A percentile compares a stretch with the other conserved stretches of the same genome.
phyloP scores from a whole-genome alignment of 2,329 filamentous ascomycete genomes.

The Fusarium metavorans region DNA sequence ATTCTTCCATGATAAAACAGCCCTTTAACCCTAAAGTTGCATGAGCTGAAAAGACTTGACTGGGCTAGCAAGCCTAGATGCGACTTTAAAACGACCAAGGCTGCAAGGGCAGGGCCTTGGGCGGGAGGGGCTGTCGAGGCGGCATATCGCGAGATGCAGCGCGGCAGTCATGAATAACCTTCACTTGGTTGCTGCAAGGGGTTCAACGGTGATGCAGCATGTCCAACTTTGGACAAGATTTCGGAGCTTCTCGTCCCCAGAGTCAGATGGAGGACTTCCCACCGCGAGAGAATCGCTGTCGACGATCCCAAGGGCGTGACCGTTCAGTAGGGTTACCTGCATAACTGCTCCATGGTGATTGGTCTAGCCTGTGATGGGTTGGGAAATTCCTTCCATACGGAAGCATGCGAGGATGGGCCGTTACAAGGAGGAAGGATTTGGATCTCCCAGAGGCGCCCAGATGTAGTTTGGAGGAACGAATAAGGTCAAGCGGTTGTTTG shows the following conservation, averaged over 20 bases:
- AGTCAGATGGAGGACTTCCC: neutral
- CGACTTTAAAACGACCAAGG: slow-evolving; percentile 32
- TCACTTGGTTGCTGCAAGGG: neutral
- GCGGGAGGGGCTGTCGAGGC: neutral
- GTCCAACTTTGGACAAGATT: neutral
- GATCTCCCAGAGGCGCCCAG: neutral
- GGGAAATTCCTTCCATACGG: neutral
- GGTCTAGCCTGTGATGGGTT: neutral
- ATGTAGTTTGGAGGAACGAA: neutral
- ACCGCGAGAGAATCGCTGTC: neutral
- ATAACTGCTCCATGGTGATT: neutral
- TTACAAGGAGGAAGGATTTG: slow-evolving; percentile 2
- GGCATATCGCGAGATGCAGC: neutral
- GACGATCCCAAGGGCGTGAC: neutral
- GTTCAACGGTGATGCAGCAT: neutral
- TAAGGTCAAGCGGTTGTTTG: neutral
- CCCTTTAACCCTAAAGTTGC: slow-evolving; percentile 13
- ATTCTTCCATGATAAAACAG: neutral
- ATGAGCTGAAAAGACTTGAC: slow-evolving; percentile 36
- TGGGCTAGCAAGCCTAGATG: slow-evolving; percentile 27
- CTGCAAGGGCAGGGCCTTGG: slow-evolving; percentile 3
- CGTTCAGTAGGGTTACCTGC: neutral
- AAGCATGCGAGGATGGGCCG: neutral
- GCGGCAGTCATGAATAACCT: neutral
- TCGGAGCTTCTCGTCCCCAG: neutral